Evolutionary conservation across 805 yeast species (phyloP), one percentile per base, ranked within the genome.

Genomic region (Candida parachauliodes): DNA sequence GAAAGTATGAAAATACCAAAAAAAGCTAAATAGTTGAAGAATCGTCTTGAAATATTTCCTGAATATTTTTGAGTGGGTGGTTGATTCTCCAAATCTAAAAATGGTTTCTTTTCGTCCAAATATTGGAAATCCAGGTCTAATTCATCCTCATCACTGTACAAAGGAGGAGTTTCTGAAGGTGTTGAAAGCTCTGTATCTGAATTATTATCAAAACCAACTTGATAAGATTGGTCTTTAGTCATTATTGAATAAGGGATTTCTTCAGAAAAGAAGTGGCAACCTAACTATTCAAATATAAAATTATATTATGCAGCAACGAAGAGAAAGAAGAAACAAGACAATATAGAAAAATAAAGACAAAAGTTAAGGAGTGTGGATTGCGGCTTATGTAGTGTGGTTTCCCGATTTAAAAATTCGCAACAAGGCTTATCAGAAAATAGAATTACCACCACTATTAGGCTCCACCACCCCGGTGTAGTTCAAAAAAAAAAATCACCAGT

Each of bases 161-260:
- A 25, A 6, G 46, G 34, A 20, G 46, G 45, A n/a, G 60, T 54
- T 1, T 51, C 42, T 35, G 47, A 41, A 2, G 68, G 65, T 44
- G 47, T 52, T 3, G 51, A 37, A 4, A 62, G 62, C 28, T 48
- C 51, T 26, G 60, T 44, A n/a, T 55, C 46, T 34, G 57, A 57
- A 24, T 24, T n/a, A n/a, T n/a, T n/a, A n/a, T n/a, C n/a, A n/a
- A n/a, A n/a, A n/a, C n/a, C n/a, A n/a, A n/a, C n/a, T n/a, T n/a
- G n/a, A n/a, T n/a, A n/a, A n/a, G n/a, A n/a, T n/a, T n/a, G n/a
- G n/a, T n/a, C n/a, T n/a, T n/a, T n/a, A n/a, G n/a, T n/a, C n/a
- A n/a, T n/a, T n/a, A n/a, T n/a, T n/a, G n/a, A n/a, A n/a, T n/a
- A n/a, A n/a, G n/a, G n/a, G n/a, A n/a, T 15, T 27, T 16, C 30